These are phyloP conservation scores for Flaveria robusta DNA, from an alignment of 129 eudicot species.

Conservation along the genomic window DNA sequence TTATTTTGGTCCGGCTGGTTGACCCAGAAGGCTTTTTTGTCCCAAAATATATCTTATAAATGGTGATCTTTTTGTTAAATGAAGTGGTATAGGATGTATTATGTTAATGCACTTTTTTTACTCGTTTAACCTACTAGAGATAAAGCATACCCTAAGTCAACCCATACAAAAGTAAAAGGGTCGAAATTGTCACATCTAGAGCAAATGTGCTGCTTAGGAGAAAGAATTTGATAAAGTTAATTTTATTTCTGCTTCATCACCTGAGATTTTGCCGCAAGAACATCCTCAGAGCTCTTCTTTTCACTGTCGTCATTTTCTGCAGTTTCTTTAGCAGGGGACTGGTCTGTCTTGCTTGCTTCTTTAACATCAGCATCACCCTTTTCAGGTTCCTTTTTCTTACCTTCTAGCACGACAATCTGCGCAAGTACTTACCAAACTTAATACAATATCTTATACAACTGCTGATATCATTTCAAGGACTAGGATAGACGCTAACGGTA, in stretches of 20 bases:
- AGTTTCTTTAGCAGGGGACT: slow-evolving; percentile 27
- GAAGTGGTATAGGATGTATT: neutral
- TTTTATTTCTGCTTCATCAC: slow-evolving; percentile 27
- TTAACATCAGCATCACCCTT: slow-evolving; percentile 32
- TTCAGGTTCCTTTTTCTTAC: slow-evolving; percentile 42
- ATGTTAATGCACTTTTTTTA: neutral
- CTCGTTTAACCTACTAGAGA: neutral
- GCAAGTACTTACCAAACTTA: slow-evolving; percentile 19
- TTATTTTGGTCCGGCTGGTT: neutral
- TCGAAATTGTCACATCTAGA: slow-evolving; percentile 3
- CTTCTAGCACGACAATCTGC: slow-evolving; percentile 59
- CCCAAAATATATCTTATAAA: neutral
- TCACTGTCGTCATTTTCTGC: slow-evolving; percentile 37
- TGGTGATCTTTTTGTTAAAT: neutral
- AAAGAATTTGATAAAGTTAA: slow-evolving; percentile 4
- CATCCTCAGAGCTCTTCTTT: slow-evolving; percentile 22
- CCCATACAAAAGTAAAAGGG: neutral
- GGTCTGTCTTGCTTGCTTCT: slow-evolving; percentile 36
- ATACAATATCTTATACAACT: neutral
- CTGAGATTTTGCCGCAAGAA: slow-evolving; percentile 39
- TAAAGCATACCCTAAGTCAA: neutral
- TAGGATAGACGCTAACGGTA: neutral
- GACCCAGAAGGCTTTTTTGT: neutral
- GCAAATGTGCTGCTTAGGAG: neutral
- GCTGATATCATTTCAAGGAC: neutral